Conservation (phyloP, 495 filamentous ascomycete species). For the Tuber brumale region DNA sequence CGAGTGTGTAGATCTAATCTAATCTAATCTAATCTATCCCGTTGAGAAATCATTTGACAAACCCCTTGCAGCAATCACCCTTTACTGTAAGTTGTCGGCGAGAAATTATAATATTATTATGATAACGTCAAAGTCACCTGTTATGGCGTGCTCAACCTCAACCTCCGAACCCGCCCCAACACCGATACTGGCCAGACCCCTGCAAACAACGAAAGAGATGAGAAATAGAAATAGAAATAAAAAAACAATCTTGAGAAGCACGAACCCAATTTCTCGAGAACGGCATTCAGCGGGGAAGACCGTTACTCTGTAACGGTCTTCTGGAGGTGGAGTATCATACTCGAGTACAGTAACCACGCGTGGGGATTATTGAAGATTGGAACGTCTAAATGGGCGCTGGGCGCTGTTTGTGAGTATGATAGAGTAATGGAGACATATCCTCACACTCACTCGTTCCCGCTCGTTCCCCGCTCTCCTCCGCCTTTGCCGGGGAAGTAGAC, state of each 20-base stretch:
- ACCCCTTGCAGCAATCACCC: background rate
- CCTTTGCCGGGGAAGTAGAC: background rate
- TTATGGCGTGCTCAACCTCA: conserved; percentile 31
- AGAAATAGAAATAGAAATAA: background rate
- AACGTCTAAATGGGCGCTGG: background rate
- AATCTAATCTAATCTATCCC: conserved; percentile 18
- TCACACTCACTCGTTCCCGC: background rate
- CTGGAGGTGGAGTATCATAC: background rate
- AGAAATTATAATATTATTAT: background rate
- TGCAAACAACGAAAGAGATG: background rate
- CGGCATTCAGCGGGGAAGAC: background rate
- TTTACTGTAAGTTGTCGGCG: background rate
- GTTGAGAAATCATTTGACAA: conserved; percentile 14
- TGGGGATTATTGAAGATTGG: background rate
- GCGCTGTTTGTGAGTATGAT: background rate
- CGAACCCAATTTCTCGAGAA: background rate
- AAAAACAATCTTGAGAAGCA: background rate
- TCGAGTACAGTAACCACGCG: background rate
- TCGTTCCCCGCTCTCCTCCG: background rate
- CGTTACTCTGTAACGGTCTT: background rate
- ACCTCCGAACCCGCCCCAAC: background rate
- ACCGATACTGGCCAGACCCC: background rate
- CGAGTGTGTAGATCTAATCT: background rate
- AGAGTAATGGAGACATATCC: background rate
- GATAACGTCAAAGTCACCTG: conserved; percentile 28